These are phyloP conservation scores for Microbotryomycetes sp. DNA, from an alignment of 1,284 basidiomycete species.

Conservation along the genomic window DNA sequence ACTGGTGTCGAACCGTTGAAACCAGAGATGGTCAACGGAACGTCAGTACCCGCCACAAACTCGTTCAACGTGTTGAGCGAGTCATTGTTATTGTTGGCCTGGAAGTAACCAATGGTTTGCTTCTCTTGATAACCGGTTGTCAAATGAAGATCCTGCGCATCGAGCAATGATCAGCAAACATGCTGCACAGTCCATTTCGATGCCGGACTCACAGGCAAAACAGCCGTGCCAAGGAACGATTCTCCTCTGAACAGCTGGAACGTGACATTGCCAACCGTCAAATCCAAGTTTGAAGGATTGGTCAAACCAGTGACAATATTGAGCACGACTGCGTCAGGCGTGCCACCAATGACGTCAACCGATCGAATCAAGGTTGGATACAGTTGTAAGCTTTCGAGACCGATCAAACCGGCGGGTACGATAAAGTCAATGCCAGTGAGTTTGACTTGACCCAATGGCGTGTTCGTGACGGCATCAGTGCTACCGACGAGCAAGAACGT, in stretches of 20 bases:
- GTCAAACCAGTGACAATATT: constrained; percentile 58
- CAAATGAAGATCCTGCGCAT: constrained; percentile 30
- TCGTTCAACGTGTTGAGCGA: constrained; percentile 61
- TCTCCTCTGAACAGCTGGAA: constrained; percentile 55
- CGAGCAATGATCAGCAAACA: not conserved
- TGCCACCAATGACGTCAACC: constrained; percentile 67
- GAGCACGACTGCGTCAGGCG: constrained; percentile 56
- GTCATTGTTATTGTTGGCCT: constrained; percentile 59
- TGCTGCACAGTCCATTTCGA: constrained; percentile 48
- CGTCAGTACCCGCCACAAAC: constrained; percentile 54
- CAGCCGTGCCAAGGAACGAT: constrained; percentile 53
- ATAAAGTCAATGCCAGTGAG: constrained; percentile 69
- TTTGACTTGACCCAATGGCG: constrained; percentile 59
- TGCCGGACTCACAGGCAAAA: constrained; percentile 52
- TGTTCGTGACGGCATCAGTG: constrained; percentile 59
- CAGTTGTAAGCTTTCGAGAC: constrained; percentile 58
- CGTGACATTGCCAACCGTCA: constrained; percentile 43
- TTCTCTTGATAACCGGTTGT: constrained; percentile 39
- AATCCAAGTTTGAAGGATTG: constrained; percentile 65
- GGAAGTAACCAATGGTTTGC: constrained; percentile 37
- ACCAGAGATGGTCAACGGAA: constrained; percentile 32
- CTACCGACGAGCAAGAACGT: constrained; percentile 59
- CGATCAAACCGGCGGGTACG: constrained; percentile 59
- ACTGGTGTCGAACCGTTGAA: constrained; percentile 55
- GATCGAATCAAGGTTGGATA: constrained; percentile 53